Base-by-base conservation (phyloP, 2,329 filamentous ascomycete species). In the Rosellinia necatrix region DNA sequence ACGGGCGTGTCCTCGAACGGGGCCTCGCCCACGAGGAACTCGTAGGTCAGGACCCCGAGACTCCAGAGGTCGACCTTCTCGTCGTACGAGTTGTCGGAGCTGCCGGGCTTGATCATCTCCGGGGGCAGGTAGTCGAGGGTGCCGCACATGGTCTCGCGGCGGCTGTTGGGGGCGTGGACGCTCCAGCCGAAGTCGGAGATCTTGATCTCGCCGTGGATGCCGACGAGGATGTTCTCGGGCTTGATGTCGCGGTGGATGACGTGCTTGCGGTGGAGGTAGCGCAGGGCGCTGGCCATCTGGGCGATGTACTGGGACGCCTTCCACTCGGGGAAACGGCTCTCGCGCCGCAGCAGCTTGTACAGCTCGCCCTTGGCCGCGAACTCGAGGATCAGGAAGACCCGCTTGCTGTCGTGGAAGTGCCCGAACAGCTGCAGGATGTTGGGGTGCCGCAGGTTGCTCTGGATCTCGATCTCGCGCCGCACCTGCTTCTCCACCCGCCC, bases 101-200 rank as follows among this genome's bases (percentile, higher is more conserved):
- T 82, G 40, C 90, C 89, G 3, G 87, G 84, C 73, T 88, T 90
- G 73, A 97, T 84, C 94, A 99, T 99, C 85, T 99, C 94, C 4
- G 94, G 94, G 3, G 94, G 94, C 13, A 99, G 84, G 74, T 99
- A 99, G 76, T 99, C 94, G 37, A 97, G 84, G 15, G 94, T 99
- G 61, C 94, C 94, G 73, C 94, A 99, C 85, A 97, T 92, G 53
- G 94, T 99, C 70, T 92, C 89, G 60, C 94, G 83, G 65, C 94
- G 81, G 76, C 93, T 96, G 75, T 96, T 97, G 24, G 94, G 94
- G 4, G 94, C 94, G 74, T 99, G 94, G 3, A 97, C 94, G 71
- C 90, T 96, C 94, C 94, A 99, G 46, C 94, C 93, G 70, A 97
- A 99, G 74, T 99, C 94, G 4, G 91, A 96, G 69, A 99, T 92